Percentiles rank a stretch among this genome's conserved stretches.
Evolutionary conservation across 1,284 basidiomycete genomes (phyloP).

Genomic region (Bondarzewia mesenterica): DNA sequence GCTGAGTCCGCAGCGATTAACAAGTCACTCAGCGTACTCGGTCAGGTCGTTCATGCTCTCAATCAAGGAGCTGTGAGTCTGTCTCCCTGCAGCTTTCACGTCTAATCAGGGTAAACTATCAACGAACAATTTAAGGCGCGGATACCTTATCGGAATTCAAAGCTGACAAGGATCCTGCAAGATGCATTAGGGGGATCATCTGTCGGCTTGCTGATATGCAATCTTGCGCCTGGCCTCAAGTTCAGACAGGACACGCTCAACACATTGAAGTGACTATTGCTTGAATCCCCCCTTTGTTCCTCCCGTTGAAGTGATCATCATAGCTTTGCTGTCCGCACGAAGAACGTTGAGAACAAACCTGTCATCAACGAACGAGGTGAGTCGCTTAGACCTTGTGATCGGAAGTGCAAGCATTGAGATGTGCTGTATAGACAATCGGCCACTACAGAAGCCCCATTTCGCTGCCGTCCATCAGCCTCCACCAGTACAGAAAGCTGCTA

Average conservation of each 20-base stretch:
- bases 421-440: constrained; percentile 39
- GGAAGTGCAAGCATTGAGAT: constrained; percentile 3
- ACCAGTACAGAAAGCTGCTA: constrained; percentile 33
- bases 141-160: constrained; percentile 80
- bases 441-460: constrained; percentile 48
- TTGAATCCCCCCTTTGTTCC: neutral
- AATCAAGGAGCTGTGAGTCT: constrained; percentile 59
- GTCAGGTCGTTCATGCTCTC: constrained; percentile 77
- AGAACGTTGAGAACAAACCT: constrained; percentile 74
- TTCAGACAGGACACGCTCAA: constrained; percentile 80
- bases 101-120: neutral
- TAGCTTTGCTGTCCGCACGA: constrained; percentile 73
- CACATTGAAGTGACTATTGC: constrained; percentile 56
- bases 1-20: constrained; percentile 80
- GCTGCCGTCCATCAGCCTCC: constrained; percentile 44
- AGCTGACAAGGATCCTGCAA: constrained; percentile 76
- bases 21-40: constrained; percentile 73
- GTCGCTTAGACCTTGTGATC: constrained; percentile 12
- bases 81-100: constrained; percentile 1
- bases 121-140: constrained; percentile 37
- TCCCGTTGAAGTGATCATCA: neutral
- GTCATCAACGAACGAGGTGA: constrained; percentile 65
- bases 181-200: constrained; percentile 76
- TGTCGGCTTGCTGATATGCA: constrained; percentile 73
- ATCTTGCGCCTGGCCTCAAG: constrained; percentile 70